Evolutionary conservation across 116 monocot genomes (phyloP), one percentile per base, ranked within the genome.

Genomic region (Zostera marina): DNA sequence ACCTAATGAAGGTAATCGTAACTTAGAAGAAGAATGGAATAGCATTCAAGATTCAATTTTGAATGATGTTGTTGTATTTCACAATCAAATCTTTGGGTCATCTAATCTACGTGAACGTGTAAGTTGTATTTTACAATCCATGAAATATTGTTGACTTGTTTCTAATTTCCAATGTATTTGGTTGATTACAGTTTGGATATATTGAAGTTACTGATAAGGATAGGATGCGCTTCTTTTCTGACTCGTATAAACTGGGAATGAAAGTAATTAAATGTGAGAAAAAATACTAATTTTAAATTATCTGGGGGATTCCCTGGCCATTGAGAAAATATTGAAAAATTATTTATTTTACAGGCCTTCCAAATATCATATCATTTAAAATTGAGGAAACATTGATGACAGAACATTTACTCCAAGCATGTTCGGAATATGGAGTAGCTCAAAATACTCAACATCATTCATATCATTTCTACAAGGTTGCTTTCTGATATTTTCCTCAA

Each of bases 401-500:
- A 7, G 89, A 96, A 63, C 89, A 89, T 52, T 56, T 89, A 43
- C 62, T 96, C 22, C 53, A 57, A 39, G 19, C 80, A 21, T 82
- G 75, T 47, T 68, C 82, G 47, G 74, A 80, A 54, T 68, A 59
- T 65, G 59, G 40, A 10, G 40, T 19, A 5, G 6, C 54, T 1
- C 9, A 14, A 52, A 63, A 51, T 61, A 24, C 32, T 69, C 20
- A 38, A 52, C 44, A 17, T 39, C 24, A 38, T 54, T 23, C 43
- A 5, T 75, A 70, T 68, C 87, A 87, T 62, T 42, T 78, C 8
- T 93, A 93, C 73, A 88, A 79, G 86, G 89, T 89, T 9, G 32
- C 13, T 25, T 45, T 44, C 49, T 21, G 14, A 14, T 55, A 0
- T 59, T 59, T 0, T 22, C 42, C 21, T 43, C 39, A 3, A 41